Conservation (phyloP, 371 early-diverging fungal species). For the Saksenaea vasiformis region DNA sequence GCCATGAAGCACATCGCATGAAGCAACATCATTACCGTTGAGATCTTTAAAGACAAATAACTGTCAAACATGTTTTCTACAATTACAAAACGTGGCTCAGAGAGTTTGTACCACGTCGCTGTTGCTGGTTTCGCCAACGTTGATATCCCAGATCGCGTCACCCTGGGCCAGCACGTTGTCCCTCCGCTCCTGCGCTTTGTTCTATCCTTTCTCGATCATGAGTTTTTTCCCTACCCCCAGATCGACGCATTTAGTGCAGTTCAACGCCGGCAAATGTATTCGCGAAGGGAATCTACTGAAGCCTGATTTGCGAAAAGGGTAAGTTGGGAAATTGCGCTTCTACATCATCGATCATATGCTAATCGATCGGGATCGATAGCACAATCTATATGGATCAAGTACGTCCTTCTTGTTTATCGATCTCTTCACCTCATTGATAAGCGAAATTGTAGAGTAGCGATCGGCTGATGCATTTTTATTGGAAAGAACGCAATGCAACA, state of each 20-base stretch:
- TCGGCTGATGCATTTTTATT: slow-evolving; percentile 73
- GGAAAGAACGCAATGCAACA: slow-evolving; percentile 66
- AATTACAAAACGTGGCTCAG: too few relatives aligned
- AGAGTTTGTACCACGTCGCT: too few relatives aligned
- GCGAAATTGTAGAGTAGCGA: slow-evolving; percentile 59
- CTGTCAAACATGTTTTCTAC: too few relatives aligned
- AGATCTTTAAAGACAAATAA: too few relatives aligned
- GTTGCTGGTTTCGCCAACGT: too few relatives aligned
- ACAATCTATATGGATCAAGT: slow-evolving; percentile 60
- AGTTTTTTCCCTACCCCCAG: slow-evolving; percentile 38
- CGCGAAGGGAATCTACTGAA: slow-evolving; percentile 67
- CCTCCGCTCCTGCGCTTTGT: background rate
- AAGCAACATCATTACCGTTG: too few relatives aligned
- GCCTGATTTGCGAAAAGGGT: slow-evolving; percentile 78
- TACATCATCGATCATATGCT: background rate
- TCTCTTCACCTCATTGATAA: background rate
- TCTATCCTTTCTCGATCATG: slow-evolving; percentile 12
- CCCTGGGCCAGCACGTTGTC: too few relatives aligned
- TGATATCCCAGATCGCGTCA: too few relatives aligned
- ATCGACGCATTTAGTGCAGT: slow-evolving; percentile 53
- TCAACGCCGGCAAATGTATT: slow-evolving; percentile 79
- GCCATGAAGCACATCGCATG: too few relatives aligned
- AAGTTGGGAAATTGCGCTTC: slow-evolving; percentile 4
- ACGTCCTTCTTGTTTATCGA: slow-evolving; percentile 4
- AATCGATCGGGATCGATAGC: slow-evolving; percentile 17